Base-by-base conservation (phyloP, 2,329 filamentous ascomycete species). In the Juglanconis sp. region DNA sequence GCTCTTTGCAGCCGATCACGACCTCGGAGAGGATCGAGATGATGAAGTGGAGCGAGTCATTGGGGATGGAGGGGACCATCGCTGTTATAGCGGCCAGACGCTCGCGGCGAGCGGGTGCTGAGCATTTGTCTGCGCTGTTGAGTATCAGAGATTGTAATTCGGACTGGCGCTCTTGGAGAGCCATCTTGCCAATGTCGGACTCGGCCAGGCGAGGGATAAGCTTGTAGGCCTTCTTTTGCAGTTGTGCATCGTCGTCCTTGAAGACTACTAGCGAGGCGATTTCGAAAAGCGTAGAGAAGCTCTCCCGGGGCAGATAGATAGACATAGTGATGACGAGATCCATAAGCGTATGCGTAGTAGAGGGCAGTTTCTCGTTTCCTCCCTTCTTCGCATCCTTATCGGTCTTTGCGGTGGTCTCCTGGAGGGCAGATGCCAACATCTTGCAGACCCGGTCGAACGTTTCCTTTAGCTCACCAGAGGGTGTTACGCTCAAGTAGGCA, bases 171-270 rank as follows among this genome's bases (percentile, higher is more conserved):
- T 93, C 88, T 64, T 82, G 75, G 2, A 99, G 82, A 3, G 94
- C 93, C n/a, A 80, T 76, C 66, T 84, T 86, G 50, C 95, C 95
- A 53, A 83, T 84, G 38, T 90, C 85, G 1, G 93, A 96, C 65
- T 91, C 89, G 1, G 91, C 89, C 46, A 99, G 84, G 57, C 95
- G 88, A 3, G 95, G 94, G 54, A 99, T 96, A 55, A 99, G 84
- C 79, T 98, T 98, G 80, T 99, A 99, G 0, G 95, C 94, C 77
- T 99, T 99, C 85, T 99, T 99, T 74, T 98, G 94, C 40, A 99
- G 79, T 73, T 98, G 94, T 9, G 94, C 90, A 70, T 98, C 94
- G 42, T 90, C 84, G 59, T 89, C 82, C 70, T 88, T 91, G 72
- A 89, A 87, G 66, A 98, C 88, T 60, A 97, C 89, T 32, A 91